Base-by-base conservation (phyloP, 371 early-diverging fungal genomes). In the Vairimorpha apis region DNA sequence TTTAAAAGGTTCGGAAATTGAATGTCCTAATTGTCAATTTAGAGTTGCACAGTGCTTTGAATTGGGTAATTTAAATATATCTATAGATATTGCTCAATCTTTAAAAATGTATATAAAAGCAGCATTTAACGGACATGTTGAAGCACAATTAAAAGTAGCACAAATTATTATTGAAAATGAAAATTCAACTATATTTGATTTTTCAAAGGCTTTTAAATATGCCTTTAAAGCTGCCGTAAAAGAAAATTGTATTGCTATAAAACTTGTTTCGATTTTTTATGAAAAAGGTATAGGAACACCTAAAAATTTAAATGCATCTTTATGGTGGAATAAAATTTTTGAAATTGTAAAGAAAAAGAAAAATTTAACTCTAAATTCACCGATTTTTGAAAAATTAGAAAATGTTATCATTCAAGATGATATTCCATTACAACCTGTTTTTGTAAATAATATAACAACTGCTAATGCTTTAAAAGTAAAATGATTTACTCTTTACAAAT, bases 281-380 rank as follows among this genome's bases (percentile, higher is more conserved):
- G 30, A 68, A 21, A 70, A 55, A 13, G 81, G 81, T 12, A 67
- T 60, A 33, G 82, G 79, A 23, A 65, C 67, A 21, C 37, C 64
- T 29, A 67, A 53, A 29, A 66, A 77, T 67, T 44, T 69, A 27
- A 14, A 56, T 38, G 44, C 75, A 1, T 72, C 81, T 0, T 47
- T 65, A 10, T 84, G 82, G 81, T 84, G 84, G 84, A 64, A 72
- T 58, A 72, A 18, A 65, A 81, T 84, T 70, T 68, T 79, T 8
- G 56, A 70, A 14, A 30, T 45, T 25, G 29, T 67, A 2, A 64
- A 75, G 32, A 44, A 41, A 32, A 32, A 55, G 4, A 59, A 75
- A 43, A 63, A 55, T 14, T n/a, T 63, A 29, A 18, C 5, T 8
- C n/a, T 30, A 32, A 23, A 63, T 53, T 8, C 18, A 29, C 3